phyloP scores from a whole-genome alignment of 2,329 filamentous ascomycete species.

The Tolypocladium pustulatum region DNA sequence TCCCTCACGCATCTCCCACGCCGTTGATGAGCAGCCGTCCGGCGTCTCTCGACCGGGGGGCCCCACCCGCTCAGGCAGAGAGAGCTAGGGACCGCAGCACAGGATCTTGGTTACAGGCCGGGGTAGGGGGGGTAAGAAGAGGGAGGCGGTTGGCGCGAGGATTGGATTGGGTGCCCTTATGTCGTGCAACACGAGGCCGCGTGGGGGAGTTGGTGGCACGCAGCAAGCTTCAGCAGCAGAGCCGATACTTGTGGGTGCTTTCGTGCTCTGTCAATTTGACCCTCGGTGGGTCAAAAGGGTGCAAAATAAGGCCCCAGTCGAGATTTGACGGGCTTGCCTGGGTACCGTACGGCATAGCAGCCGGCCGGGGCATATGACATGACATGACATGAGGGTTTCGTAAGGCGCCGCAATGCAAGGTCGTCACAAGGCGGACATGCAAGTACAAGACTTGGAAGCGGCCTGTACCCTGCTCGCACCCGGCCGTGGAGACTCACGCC shows the following conservation, averaged over 20 bases:
- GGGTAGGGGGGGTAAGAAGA: neutral
- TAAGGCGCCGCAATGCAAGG: neutral
- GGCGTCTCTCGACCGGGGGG: neutral
- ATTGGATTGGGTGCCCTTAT: neutral
- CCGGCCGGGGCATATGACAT: neutral
- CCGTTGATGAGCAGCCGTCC: neutral
- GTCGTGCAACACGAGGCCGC: neutral
- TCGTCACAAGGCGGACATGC: neutral
- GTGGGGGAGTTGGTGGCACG: neutral
- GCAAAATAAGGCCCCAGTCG: neutral
- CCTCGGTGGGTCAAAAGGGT: neutral
- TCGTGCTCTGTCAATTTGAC: neutral
- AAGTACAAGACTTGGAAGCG: neutral
- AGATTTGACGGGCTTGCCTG: neutral
- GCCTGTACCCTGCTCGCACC: neutral
- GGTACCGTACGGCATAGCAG: neutral
- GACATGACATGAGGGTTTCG: neutral
- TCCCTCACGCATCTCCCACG: neutral
- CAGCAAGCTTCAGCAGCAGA: neutral
- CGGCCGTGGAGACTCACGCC: neutral
- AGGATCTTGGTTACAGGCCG: neutral
- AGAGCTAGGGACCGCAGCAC: neutral
- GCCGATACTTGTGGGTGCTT: neutral
- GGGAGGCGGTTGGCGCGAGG: neutral
- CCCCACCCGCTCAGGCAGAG: neutral